Percentiles rank a stretch among this genome's conserved stretches.
Conservation (phyloP, 2,329 filamentous ascomycete species). For the Aspergillus clavatus region DNA sequence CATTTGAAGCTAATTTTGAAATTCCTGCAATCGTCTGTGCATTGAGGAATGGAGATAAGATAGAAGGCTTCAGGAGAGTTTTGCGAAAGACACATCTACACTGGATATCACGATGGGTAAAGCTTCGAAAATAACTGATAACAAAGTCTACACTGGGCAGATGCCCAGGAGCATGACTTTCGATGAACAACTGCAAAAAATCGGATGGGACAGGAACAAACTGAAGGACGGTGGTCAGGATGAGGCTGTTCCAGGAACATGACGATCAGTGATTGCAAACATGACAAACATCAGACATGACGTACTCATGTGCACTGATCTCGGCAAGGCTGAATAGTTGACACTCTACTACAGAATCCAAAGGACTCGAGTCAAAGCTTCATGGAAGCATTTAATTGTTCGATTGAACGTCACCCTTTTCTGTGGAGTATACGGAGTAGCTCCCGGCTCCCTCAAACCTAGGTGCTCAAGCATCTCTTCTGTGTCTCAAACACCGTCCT, state of each 20-base stretch:
- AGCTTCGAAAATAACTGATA: not conserved
- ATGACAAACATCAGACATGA: conserved; percentile 7
- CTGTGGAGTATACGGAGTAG: too few species aligned
- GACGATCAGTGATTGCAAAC: conserved; percentile 12
- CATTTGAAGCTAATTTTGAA: conserved; percentile 25
- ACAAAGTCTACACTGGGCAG: not conserved
- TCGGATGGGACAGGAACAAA: not conserved
- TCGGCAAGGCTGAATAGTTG: not conserved
- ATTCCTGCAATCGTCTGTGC: conserved; percentile 12
- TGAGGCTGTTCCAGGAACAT: conserved; percentile 5
- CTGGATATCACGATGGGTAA: not conserved
- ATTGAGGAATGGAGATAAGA: conserved; percentile 9
- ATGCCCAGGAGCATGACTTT: not conserved
- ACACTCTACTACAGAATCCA: too few species aligned
- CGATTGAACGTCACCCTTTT: too few species aligned
- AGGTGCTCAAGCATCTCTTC: too few species aligned
- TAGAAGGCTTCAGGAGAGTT: not conserved
- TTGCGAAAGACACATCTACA: not conserved
- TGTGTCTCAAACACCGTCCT: too few species aligned
- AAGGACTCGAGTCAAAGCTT: too few species aligned
- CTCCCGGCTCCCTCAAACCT: too few species aligned
- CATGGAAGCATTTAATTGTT: too few species aligned
- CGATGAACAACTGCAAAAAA: not conserved
- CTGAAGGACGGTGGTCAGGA: conserved; percentile 1
- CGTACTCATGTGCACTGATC: conserved; percentile 3